These are phyloP conservation scores for Micractinium sp. DNA, from an alignment of 139 green algal species.

Conservation along the genomic window DNA sequence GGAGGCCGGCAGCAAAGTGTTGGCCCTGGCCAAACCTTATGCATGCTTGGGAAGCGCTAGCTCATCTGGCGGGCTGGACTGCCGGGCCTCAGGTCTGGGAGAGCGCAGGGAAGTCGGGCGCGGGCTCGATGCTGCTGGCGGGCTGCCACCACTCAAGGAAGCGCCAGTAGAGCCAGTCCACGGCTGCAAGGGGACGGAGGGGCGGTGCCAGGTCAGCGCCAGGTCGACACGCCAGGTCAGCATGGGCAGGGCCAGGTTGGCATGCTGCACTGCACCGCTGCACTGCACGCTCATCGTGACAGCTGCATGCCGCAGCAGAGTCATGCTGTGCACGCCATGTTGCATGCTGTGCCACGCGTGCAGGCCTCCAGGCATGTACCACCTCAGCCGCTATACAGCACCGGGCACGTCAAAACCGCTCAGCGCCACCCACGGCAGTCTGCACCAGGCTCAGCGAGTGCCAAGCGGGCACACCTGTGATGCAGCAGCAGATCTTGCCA, in stretches of 20 bases:
- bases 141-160: slow-evolving; percentile 64
- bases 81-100: no score
- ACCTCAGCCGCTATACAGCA: not conserved
- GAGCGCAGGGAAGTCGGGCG: slow-evolving; percentile 47
- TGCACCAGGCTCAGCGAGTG: no score
- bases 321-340: no score
- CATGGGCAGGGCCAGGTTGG: not conserved
- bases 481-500: slow-evolving; percentile 72
- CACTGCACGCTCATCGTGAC: not conserved
- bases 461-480: slow-evolving; percentile 37
- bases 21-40: no score
- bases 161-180: slow-evolving; percentile 66
- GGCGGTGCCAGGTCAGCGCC: not conserved
- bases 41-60: no score
- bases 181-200: slow-evolving; percentile 20
- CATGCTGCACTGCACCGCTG: not conserved
- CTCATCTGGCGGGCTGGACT: no score
- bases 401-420: no score
- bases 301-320: no score
- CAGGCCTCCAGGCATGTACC: no score
- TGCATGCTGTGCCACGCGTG: not conserved
- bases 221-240: not conserved
- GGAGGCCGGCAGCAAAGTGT: no score
- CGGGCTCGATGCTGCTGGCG: slow-evolving; percentile 45
- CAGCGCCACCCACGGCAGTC: not conserved